A percentile compares a stretch with the other conserved stretches of the same genome.
These are phyloP conservation scores for Casuarina cunninghamiana DNA, from an alignment of 306 rosid genomes.

Conservation along the genomic window DNA sequence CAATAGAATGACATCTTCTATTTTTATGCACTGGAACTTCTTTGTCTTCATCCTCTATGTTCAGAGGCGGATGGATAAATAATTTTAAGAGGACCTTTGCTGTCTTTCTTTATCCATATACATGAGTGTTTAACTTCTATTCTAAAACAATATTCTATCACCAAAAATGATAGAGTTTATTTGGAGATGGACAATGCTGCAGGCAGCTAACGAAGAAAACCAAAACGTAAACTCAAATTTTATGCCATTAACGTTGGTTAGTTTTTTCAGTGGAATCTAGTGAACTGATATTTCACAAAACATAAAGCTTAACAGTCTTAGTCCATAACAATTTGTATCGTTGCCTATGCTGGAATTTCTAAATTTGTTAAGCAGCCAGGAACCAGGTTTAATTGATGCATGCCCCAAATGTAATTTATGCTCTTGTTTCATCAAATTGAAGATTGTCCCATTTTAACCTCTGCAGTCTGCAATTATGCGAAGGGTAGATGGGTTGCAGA, in stretches of 20 bases:
- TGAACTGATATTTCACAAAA: neutral
- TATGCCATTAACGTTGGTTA: neutral
- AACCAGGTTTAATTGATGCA: too few relatives aligned
- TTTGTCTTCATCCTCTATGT: too few relatives aligned
- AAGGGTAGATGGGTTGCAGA: conserved; percentile 90
- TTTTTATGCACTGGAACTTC: too few relatives aligned
- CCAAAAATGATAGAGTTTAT: neutral
- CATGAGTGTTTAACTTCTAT: neutral
- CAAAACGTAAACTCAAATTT: too few relatives aligned
- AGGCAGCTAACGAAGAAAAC: neutral
- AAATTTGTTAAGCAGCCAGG: too few relatives aligned
- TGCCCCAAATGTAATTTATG: conserved; percentile 6
- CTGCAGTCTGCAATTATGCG: conserved; percentile 82
- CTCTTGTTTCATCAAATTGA: neutral
- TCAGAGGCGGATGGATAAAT: too few relatives aligned
- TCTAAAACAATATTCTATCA: neutral
- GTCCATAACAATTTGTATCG: too few relatives aligned
- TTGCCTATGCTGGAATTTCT: too few relatives aligned
- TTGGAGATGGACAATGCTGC: neutral
- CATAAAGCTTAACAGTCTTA: neutral
- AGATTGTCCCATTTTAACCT: conserved; percentile 29
- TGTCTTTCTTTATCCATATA: neutral
- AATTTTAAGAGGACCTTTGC: neutral
- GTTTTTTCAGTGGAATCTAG: neutral
- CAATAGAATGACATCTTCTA: too few relatives aligned